phyloP scores from a whole-genome alignment of 768 basidiomycete genomes.

The Lactarius trivialis region DNA sequence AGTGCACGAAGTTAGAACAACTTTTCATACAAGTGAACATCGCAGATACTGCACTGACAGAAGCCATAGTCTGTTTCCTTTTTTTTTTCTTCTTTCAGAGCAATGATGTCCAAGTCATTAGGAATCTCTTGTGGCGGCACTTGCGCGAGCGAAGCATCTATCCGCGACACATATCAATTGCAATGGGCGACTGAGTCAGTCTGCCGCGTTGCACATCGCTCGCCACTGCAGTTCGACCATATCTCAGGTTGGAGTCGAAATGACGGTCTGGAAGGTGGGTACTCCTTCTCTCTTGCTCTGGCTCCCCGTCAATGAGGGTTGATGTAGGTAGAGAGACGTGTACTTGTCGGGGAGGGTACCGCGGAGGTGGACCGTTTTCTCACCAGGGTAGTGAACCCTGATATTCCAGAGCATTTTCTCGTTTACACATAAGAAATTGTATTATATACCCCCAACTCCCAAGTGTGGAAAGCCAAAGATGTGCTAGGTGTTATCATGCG shows the following conservation, averaged over 20 bases:
- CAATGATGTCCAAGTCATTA: constrained; percentile 22
- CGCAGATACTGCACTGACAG: constrained; percentile 32
- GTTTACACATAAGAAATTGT: neutral
- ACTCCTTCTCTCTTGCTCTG: constrained; percentile 7
- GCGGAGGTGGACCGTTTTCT: constrained; percentile 4
- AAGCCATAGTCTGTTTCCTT: constrained; percentile 39
- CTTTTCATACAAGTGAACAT: constrained; percentile 55
- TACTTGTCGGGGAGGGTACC: neutral
- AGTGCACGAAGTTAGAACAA: constrained; percentile 50
- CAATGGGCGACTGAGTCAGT: constrained; percentile 21
- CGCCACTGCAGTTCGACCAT: constrained; percentile 46
- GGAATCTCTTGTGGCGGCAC: constrained; percentile 36
- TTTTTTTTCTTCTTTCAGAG: no score
- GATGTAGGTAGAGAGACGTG: constrained; percentile 13
- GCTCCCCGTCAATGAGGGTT: neutral
- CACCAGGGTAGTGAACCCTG: neutral
- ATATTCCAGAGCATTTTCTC: constrained; percentile 15
- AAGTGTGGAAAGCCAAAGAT: neutral
- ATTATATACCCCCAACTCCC: neutral
- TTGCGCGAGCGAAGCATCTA: constrained; percentile 43
- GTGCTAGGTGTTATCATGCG: neutral
- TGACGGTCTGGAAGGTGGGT: constrained; percentile 62
- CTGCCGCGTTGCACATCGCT: constrained; percentile 36
- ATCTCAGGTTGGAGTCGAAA: constrained; percentile 59
- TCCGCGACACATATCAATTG: constrained; percentile 58